Conservation (phyloP, 192 early-diverging fungal genomes). For the Linderina pennispora region DNA sequence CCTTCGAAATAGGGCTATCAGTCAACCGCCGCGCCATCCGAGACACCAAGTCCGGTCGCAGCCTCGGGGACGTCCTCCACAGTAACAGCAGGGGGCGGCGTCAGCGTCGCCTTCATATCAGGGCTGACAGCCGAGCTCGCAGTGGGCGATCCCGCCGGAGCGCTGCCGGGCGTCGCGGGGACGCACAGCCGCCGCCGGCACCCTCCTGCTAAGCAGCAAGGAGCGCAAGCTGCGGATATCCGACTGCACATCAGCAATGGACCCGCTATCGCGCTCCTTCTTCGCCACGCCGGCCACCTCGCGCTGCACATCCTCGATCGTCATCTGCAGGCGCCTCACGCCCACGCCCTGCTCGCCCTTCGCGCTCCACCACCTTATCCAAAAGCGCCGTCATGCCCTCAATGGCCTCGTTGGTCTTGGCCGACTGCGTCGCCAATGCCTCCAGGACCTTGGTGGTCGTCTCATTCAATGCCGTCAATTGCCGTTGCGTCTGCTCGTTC, state of each 20-base stretch:
- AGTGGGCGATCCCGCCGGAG: constrained; percentile 5
- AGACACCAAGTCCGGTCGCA: too few relatives aligned
- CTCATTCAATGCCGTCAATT: constrained; percentile 63
- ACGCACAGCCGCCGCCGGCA: too few relatives aligned
- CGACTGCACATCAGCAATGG: constrained; percentile 70
- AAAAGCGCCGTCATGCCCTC: constrained; percentile 49
- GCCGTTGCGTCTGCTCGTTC: constrained; percentile 61
- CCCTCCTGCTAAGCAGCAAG: constrained; percentile 77
- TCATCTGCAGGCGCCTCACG: constrained; percentile 22
- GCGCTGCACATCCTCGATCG: constrained; percentile 40
- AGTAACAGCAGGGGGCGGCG: too few relatives aligned
- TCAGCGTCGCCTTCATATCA: too few relatives aligned
- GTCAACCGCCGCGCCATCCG: too few relatives aligned
- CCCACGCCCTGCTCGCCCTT: constrained; percentile 13
- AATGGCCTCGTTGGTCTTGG: constrained; percentile 63
- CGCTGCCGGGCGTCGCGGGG: too few relatives aligned
- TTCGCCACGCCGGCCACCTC: constrained; percentile 18
- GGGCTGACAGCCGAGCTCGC: constrained; percentile 4
- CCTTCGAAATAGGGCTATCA: constrained; percentile 9
- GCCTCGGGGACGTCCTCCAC: too few relatives aligned
- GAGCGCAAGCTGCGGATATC: constrained; percentile 94
- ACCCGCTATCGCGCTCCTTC: constrained; percentile 4
- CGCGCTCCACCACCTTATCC: constrained; percentile 34
- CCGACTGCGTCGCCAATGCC: constrained; percentile 60
- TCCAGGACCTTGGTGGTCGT: constrained; percentile 59